Base-by-base conservation (phyloP, 73 alveolate species). In the Paraurostyla sp. region DNA sequence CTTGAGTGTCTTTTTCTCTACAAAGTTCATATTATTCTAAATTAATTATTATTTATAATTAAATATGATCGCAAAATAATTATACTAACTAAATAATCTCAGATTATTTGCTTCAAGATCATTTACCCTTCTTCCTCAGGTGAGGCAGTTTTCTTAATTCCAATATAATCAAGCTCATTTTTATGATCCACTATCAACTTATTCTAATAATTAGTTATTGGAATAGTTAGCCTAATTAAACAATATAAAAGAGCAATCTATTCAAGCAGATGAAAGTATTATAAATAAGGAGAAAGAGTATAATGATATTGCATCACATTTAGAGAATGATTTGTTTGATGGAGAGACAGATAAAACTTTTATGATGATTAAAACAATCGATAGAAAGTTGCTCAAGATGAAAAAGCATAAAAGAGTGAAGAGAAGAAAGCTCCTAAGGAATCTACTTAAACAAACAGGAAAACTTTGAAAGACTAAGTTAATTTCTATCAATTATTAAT, bases 361-460 rank as follows among this genome's bases (percentile, higher is more conserved):
- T 9, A 65, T 65, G 82, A 65, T 65, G 82, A 65, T 65, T 11
- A 38, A 65, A 9, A 65, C 82, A 18, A 38, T 38, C 36, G 25
- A 3, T 2, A 65, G 82, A 22, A 65, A 65, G 58, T 13, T 38
- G 42, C 36, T 65, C 42, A 65, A 65, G 46, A 65, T 65, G 82
- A 65, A 65, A 58, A 65, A 65, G 38, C 82, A 65, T 38, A 65
- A 65, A 58, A 65, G 82, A 65, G 82, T 65, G 0, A 65, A 65
- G 82, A 65, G 82, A 65, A 65, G 82, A 65, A 38, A 65, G 58
- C 60, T 65, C 41, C 58, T 65, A 3, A 65, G 82, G 41, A 65
- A 65, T 65, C 25, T 65, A 15, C 58, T 65, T 1, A 65, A 65
- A 40, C 25, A 65, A 38, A 35, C 82, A 38, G 82, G 82, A 65